These are phyloP conservation scores for Ascochyta clinopodiicola DNA, from an alignment of 2,329 filamentous ascomycete genomes.

Conservation along the genomic window DNA sequence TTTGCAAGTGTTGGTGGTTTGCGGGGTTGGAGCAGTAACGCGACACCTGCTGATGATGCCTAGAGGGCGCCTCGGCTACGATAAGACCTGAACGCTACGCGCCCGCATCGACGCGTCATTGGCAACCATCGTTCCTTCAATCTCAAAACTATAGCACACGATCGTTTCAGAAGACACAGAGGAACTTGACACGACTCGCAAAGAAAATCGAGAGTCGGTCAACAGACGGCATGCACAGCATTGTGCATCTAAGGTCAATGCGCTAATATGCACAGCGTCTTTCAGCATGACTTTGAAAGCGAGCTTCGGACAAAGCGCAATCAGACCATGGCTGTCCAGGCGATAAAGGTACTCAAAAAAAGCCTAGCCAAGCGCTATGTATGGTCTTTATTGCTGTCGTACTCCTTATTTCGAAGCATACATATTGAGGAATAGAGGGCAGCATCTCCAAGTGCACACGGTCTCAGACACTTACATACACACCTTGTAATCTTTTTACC, in stretches of 20 bases:
- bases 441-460: not conserved
- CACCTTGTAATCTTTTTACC: not conserved
- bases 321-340: not conserved
- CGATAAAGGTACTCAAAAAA: not conserved
- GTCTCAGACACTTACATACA: not conserved
- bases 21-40: conserved; percentile 14
- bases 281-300: not conserved
- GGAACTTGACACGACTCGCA: not conserved
- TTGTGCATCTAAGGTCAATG: not conserved
- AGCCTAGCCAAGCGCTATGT: not conserved
- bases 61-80: conserved; percentile 16
- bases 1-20: conserved; percentile 7
- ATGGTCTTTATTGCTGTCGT: not conserved
- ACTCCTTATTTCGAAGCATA: not conserved
- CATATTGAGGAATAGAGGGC: not conserved
- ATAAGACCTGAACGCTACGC: conserved; percentile 5
- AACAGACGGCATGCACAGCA: not conserved
- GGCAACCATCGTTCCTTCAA: not conserved
- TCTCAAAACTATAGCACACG: not conserved
- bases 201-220: not conserved
- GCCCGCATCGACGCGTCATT: not conserved
- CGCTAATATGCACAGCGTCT: not conserved
- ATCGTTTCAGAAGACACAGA: not conserved
- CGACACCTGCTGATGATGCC: conserved; percentile 12
- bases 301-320: not conserved